A percentile compares a stretch with the other conserved stretches of the same genome.
Evolutionary conservation across 2,329 filamentous ascomycete genomes (phyloP).

Genomic region (Whalleya microplaca): DNA sequence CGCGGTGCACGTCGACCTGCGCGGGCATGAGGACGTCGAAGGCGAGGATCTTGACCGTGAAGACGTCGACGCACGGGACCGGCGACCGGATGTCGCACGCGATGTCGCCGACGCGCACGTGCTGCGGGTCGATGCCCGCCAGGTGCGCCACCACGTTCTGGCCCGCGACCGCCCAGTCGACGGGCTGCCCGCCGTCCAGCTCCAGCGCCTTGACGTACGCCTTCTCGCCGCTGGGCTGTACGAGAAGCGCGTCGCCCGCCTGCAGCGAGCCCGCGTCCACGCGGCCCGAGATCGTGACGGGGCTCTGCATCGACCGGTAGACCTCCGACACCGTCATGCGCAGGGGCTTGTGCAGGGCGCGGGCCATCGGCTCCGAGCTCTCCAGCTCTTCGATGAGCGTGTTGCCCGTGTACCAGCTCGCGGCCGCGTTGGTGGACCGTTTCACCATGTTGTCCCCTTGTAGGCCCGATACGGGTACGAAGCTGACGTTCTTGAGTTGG

Average conservation of each 20-base stretch:
- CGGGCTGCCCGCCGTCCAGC: conserved; percentile 69
- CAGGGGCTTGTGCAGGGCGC: conserved; percentile 76
- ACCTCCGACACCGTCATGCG: conserved; percentile 88
- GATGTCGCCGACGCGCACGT: conserved; percentile 84
- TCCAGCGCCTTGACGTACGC: conserved; percentile 83
- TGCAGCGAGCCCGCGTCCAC: conserved; percentile 85
- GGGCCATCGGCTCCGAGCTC: conserved; percentile 71
- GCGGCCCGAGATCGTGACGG: conserved; percentile 82
- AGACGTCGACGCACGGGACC: conserved; percentile 71
- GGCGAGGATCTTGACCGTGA: conserved; percentile 83
- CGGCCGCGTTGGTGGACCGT: conserved; percentile 56
- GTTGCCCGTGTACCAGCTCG: conserved; percentile 78
- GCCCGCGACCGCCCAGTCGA: conserved; percentile 90
- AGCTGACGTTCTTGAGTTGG: conserved; percentile 76
- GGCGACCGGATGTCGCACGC: conserved; percentile 73
- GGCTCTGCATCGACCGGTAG: conserved; percentile 79
- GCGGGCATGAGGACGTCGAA: conserved; percentile 91
- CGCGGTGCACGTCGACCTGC: conserved; percentile 85
- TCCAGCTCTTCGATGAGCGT: conserved; percentile 87
- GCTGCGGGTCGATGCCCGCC: conserved; percentile 79
- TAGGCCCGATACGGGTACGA: conserved; percentile 88
- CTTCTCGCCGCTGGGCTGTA: conserved; percentile 80
- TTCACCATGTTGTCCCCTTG: conserved; percentile 83
- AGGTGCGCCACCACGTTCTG: conserved; percentile 88
- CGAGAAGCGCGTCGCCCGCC: conserved; percentile 76